These are phyloP conservation scores for Suhomyces vadensis DNA, from an alignment of 805 yeast genomes.

Conservation along the genomic window DNA sequence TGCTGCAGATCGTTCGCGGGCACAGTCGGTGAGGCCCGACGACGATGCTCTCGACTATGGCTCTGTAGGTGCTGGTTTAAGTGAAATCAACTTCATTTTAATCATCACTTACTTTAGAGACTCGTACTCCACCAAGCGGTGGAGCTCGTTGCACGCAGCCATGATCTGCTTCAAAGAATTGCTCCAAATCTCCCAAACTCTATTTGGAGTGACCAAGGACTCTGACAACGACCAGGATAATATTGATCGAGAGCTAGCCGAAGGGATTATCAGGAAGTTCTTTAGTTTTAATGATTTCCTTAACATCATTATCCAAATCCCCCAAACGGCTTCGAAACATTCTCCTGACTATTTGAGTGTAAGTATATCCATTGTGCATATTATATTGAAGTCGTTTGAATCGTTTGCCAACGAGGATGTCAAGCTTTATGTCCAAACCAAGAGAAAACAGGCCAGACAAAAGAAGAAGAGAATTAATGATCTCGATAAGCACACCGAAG, in stretches of 20 bases:
- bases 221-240: slow-evolving; percentile 33
- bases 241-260: slow-evolving; percentile 46
- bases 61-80: slow-evolving; percentile 55
- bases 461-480: slow-evolving; percentile 24
- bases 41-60: slow-evolving; percentile 39
- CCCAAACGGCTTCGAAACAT: slow-evolving; percentile 62
- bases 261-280: slow-evolving; percentile 63
- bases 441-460: slow-evolving; percentile 35
- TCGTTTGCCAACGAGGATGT: slow-evolving; percentile 59
- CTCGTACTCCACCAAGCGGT: slow-evolving; percentile 44
- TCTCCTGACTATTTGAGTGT: slow-evolving; percentile 62
- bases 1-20: not conserved
- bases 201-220: slow-evolving; percentile 33
- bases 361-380: slow-evolving; percentile 63
- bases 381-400: slow-evolving; percentile 67
- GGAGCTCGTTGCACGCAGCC: slow-evolving; percentile 67
- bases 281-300: slow-evolving; percentile 66
- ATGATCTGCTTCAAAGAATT: slow-evolving; percentile 68
- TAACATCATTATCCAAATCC: slow-evolving; percentile 55
- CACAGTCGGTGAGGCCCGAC: slow-evolving; percentile 6
- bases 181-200: slow-evolving; percentile 47
- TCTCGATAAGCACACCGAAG: slow-evolving; percentile 28
- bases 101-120: slow-evolving; percentile 48
- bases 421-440: slow-evolving; percentile 47
- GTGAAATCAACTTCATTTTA: slow-evolving; percentile 60